Conservation (phyloP, 768 basidiomycete species). For the Pleurotus platypus region DNA sequence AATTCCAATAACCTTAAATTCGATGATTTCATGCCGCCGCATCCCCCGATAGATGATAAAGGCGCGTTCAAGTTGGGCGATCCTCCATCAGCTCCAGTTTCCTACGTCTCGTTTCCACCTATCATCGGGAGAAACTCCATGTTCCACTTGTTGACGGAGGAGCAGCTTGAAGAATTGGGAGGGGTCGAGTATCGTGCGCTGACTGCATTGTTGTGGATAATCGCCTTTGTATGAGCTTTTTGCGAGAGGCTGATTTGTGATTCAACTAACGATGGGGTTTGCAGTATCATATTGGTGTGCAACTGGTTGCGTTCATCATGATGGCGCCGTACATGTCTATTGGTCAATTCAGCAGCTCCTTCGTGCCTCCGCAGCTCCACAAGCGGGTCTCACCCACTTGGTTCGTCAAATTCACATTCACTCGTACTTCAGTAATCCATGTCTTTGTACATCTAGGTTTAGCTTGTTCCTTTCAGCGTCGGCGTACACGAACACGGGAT, state of each 20-base stretch:
- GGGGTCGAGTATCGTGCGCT: slow-evolving; percentile 94
- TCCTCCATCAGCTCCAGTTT: slow-evolving; percentile 41
- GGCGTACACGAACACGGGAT: slow-evolving; percentile 86
- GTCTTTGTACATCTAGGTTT: slow-evolving; percentile 49
- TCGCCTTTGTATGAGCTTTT: slow-evolving; percentile 53
- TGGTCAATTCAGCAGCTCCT: slow-evolving; percentile 53
- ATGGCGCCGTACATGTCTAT: slow-evolving; percentile 79
- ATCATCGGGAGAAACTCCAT: slow-evolving; percentile 77
- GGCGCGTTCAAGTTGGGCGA: not conserved
- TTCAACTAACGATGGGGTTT: slow-evolving; percentile 1
- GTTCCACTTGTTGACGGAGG: slow-evolving; percentile 67
- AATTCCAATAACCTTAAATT: not conserved
- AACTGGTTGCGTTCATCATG: slow-evolving; percentile 68
- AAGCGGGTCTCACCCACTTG: slow-evolving; percentile 59
- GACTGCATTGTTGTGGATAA: slow-evolving; percentile 77
- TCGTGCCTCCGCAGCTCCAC: slow-evolving; percentile 56
- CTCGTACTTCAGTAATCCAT: no score
- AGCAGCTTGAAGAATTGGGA: slow-evolving; percentile 88
- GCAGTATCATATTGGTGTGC: slow-evolving; percentile 79
- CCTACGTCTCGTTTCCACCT: slow-evolving; percentile 86
- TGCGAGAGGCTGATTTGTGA: not conserved
- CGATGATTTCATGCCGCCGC: not conserved
- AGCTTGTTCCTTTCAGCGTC: slow-evolving; percentile 82
- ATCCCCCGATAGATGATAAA: not conserved
- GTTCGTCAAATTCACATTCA: slow-evolving; percentile 31